Evolutionary conservation across 2,329 filamentous ascomycete genomes (phyloP), one percentile per base, ranked within the genome.

Genomic region (Chaetomiaceae sp.): DNA sequence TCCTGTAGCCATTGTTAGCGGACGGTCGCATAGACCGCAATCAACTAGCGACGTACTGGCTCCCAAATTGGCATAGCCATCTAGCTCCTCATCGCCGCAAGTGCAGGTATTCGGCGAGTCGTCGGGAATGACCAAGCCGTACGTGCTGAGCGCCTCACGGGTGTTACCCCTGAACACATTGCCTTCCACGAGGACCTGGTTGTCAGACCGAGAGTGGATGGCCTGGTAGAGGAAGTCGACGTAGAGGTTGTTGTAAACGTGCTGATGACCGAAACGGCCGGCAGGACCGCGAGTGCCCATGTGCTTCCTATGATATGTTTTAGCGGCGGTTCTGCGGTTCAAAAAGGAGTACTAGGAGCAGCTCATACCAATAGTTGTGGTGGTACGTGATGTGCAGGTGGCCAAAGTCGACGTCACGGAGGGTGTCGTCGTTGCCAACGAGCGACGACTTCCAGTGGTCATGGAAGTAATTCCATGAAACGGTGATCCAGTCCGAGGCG

Each of bases 51-150:
- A 72, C 75, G 64, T 64, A 77, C 76, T 70, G 3, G 75, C 73
- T 21, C 77, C 78, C 14, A 79, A 65, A 54, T 80, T 81, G 3
- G 75, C 77, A 61, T 69, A 81, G 0, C 77, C 77, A 57, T 80
- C 77, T 23, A 79, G 66, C 61, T 80, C 77, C 58, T 73, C 72
- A 43, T 81, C 78, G 1, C 77, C 78, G 10, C 76, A 77, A 1
- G 72, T 69, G 54, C 72, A 73, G 0, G 76, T 80, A 54, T 81
- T 81, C 0, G 78, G 78, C 38, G 73, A 76, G 54, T 80, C 78
- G 41, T 73, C 68, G 0, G 78, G 78, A n/a, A 81, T 75, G 1
- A 80, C 78, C 0, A 79, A 66, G 0, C 78, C 77, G 47, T 80
- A 79, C 0, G 78, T 79, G 58, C 71, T 77, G 21, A 80, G 62